phyloP scores from a whole-genome alignment of 805 yeast genomes.

The Ogataea siamensis region DNA sequence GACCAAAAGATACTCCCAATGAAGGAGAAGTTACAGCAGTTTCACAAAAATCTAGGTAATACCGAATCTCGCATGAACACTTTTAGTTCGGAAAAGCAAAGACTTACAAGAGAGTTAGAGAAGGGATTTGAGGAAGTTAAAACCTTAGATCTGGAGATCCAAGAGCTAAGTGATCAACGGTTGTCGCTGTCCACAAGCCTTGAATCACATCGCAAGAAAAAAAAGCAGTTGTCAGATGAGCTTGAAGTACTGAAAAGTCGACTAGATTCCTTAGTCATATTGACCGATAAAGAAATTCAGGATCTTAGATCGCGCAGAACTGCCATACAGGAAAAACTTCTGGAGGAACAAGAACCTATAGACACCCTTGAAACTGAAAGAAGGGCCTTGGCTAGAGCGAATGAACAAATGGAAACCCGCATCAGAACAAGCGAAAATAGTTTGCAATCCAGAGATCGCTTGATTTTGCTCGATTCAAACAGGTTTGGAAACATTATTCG shows the following conservation, averaged over 20 bases:
- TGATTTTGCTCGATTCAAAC: slow-evolving; percentile 42
- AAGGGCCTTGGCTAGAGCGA: slow-evolving; percentile 10
- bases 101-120: slow-evolving; percentile 6
- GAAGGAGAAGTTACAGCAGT: slow-evolving; percentile 17
- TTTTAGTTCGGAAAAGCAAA: slow-evolving; percentile 10
- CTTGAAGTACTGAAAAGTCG: slow-evolving; percentile 12
- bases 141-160: slow-evolving; percentile 26
- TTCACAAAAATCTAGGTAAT: slow-evolving; percentile 19
- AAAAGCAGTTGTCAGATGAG: slow-evolving; percentile 29
- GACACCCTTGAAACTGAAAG: slow-evolving; percentile 18
- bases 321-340: slow-evolving; percentile 23
- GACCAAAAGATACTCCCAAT: slow-evolving; percentile 24
- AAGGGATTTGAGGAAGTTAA: slow-evolving; percentile 13
- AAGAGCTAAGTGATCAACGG: slow-evolving; percentile 33
- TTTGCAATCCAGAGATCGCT: slow-evolving; percentile 48
- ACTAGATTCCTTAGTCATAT: slow-evolving; percentile 13
- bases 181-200: slow-evolving; percentile 36
- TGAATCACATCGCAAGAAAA: slow-evolving; percentile 35
- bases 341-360: slow-evolving; percentile 21
- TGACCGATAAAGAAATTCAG: slow-evolving; percentile 22
- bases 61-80: slow-evolving; percentile 17
- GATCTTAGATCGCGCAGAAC: slow-evolving; percentile 27
- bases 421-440: slow-evolving; percentile 18
- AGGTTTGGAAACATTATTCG: slow-evolving; percentile 29
- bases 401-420: slow-evolving; percentile 20